phyloP scores from a whole-genome alignment of 139 green algal genomes.

The Chlorella sp. region DNA sequence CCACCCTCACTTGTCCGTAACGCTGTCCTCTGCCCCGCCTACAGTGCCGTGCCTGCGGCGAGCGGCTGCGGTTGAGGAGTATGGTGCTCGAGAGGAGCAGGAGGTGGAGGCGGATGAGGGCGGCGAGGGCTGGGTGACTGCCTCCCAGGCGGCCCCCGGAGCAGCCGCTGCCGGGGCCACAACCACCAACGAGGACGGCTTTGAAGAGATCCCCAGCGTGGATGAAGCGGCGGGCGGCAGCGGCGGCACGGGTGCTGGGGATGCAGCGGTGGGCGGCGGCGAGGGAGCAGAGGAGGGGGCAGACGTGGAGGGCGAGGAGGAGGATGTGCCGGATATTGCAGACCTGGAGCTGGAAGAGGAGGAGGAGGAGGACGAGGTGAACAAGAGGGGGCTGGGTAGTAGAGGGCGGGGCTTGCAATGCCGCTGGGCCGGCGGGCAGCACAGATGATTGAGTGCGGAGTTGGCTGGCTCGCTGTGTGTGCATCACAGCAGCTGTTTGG shows the following conservation, averaged over 20 bases:
- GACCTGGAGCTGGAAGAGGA: conserved; percentile 76
- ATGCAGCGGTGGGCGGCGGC: neutral
- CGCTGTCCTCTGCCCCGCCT: neutral
- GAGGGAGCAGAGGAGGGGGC: neutral
- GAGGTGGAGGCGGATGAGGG: conserved; percentile 60
- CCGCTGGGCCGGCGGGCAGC: neutral
- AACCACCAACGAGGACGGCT: conserved; percentile 39
- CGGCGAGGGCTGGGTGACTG: conserved; percentile 75
- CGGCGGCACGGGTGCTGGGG: neutral
- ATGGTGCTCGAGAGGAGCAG: conserved; percentile 39
- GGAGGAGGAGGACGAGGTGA: conserved; percentile 63
- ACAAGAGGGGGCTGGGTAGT: too few species aligned
- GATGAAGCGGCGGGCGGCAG: neutral
- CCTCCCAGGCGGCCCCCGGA: conserved; percentile 32
- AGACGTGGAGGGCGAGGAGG: conserved; percentile 52
- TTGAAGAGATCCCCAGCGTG: conserved; percentile 62
- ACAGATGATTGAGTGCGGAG: neutral
- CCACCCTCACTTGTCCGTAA: too few species aligned
- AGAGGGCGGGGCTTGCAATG: neutral
- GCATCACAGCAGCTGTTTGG: neutral
- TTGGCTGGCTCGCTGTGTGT: too few species aligned
- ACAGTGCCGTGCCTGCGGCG: conserved; percentile 88
- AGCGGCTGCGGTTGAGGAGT: conserved; percentile 70
- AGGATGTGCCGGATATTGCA: conserved; percentile 82
- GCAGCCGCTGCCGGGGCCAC: neutral